phyloP scores from a whole-genome alignment of 202 grass and related monocot species.

The Hordeum pubiflorum region DNA sequence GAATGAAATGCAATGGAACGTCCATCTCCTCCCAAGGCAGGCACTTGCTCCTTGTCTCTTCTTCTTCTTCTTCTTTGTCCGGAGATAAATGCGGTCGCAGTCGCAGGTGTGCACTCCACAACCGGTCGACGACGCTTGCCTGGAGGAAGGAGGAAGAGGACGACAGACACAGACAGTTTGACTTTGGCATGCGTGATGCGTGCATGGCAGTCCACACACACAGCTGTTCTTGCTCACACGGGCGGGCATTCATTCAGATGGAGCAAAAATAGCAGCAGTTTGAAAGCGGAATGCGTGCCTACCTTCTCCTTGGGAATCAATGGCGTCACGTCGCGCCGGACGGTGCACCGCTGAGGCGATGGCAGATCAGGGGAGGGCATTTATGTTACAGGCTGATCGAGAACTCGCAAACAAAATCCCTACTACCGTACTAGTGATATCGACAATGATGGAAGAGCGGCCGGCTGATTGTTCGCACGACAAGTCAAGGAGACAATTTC shows the following conservation, averaged over 20 bases:
- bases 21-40: no score
- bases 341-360: background rate
- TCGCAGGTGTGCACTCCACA: no score
- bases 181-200: background rate
- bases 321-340: background rate
- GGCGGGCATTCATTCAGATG: background rate
- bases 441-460: no score
- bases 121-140: background rate
- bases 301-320: background rate
- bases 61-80: no score
- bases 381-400: no score
- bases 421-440: no score
- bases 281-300: background rate
- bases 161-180: background rate
- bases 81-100: no score
- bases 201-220: background rate
- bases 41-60: no score
- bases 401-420: no score
- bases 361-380: no score
- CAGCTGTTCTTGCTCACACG: background rate
- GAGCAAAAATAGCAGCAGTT: background rate
- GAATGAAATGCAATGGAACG: no score
- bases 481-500: background rate
- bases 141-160: background rate
- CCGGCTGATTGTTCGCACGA: no score